phyloP scores from a whole-genome alignment of 176 grass and related monocot genomes.

The Bolboschoenus planiculmis region DNA sequence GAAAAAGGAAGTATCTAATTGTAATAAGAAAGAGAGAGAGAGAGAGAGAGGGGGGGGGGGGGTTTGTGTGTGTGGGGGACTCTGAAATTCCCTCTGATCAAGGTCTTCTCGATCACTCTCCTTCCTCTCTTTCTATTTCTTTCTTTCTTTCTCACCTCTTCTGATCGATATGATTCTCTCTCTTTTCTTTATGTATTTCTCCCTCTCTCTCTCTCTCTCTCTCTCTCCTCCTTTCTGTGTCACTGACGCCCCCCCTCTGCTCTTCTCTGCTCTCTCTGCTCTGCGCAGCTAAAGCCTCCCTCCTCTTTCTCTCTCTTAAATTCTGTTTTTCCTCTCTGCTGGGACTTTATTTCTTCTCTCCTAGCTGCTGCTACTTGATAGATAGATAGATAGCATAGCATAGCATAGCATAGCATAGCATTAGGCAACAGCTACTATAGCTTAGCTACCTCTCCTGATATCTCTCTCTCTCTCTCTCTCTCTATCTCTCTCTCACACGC shows the following conservation, averaged over 20 bases:
- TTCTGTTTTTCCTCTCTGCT: neutral
- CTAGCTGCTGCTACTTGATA: neutral
- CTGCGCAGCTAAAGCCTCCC: constrained; percentile 9
- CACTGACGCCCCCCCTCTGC: neutral
- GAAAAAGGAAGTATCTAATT: neutral
- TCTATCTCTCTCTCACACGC: neutral
- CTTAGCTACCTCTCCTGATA: neutral
- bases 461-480: neutral
- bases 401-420: neutral
- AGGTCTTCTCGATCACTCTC: constrained; percentile 28
- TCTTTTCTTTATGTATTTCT: neutral
- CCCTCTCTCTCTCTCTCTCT: neutral
- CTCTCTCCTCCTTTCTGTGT: neutral
- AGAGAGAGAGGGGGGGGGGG: neutral
- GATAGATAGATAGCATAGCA: neutral
- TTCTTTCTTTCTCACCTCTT: constrained; percentile 18
- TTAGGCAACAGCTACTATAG: neutral
- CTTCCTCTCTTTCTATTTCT: constrained; percentile 32
- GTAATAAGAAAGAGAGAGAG: neutral
- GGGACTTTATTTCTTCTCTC: neutral
- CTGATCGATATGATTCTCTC: neutral
- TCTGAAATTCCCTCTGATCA: constrained; percentile 45
- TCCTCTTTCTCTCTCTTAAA: constrained; percentile 1
- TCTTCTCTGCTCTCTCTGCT: neutral
- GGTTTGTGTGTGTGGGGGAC: constrained; percentile 39